Conservation (phyloP, 305 asterid genomes). For the Plantago lanceolata region DNA sequence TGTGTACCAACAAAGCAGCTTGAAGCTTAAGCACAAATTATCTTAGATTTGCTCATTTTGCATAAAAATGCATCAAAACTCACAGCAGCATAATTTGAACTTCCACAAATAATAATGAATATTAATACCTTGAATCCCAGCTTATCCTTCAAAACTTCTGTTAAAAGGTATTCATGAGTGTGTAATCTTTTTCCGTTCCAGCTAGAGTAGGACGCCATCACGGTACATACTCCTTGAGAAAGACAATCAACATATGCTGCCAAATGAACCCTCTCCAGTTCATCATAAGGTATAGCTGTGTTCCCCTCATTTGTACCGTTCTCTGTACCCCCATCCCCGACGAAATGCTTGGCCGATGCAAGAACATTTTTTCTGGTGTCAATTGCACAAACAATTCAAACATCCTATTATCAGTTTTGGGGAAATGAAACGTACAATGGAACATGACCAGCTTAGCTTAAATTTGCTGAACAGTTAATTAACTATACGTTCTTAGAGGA, state of each 20-base stretch:
- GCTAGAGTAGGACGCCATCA: conserved; percentile 87
- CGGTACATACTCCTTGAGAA: conserved; percentile 81
- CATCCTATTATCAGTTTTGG: conserved; percentile 17
- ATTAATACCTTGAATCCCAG: conserved; percentile 74
- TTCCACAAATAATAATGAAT: conserved; percentile 18
- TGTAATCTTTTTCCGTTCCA: conserved; percentile 76
- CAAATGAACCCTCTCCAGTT: conserved; percentile 71
- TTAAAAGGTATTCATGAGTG: conserved; percentile 57
- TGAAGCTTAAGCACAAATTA: not conserved
- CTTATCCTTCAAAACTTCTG: conserved; percentile 72
- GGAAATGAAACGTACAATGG: conserved; percentile 15
- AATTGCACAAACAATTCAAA: conserved; percentile 18
- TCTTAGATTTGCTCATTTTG: not conserved
- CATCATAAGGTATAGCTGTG: conserved; percentile 50
- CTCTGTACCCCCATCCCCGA: conserved; percentile 58
- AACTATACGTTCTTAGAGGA: not conserved
- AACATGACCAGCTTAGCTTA: conserved; percentile 11
- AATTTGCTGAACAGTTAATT: conserved; percentile 10
- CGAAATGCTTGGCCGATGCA: conserved; percentile 57
- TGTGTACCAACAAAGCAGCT: not conserved
- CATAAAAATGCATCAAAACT: not conserved
- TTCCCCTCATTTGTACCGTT: conserved; percentile 52
- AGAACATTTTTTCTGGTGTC: conserved; percentile 45
- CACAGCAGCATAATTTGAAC: conserved; percentile 6
- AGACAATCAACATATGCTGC: conserved; percentile 82